phyloP scores from a whole-genome alignment of 371 early-diverging fungal species.

The Quaeritorhiza haematococci region DNA sequence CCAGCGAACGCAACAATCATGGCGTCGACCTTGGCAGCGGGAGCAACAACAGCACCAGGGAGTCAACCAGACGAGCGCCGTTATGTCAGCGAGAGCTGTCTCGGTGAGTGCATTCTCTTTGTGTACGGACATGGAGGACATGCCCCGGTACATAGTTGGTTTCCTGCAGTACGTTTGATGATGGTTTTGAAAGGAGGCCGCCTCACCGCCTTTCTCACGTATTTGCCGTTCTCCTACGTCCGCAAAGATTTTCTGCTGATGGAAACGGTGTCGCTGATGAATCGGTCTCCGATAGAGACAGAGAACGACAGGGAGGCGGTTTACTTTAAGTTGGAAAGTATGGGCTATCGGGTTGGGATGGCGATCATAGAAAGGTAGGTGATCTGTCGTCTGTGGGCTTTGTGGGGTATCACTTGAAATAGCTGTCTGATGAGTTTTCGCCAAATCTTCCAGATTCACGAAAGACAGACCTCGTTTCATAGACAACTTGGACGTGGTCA shows the following conservation, averaged over 20 bases:
- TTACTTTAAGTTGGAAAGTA: slow-evolving; percentile 77
- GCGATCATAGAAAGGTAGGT: slow-evolving; percentile 77
- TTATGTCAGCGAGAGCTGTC: too few relatives aligned
- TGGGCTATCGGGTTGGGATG: slow-evolving; percentile 86
- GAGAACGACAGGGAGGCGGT: slow-evolving; percentile 68
- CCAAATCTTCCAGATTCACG: slow-evolving; percentile 53
- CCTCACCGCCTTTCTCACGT: slow-evolving; percentile 15
- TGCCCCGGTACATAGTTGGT: too few relatives aligned
- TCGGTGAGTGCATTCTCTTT: too few relatives aligned
- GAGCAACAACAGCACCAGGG: too few relatives aligned
- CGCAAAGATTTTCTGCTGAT: slow-evolving; percentile 72
- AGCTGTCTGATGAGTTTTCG: neutral
- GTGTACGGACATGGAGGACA: too few relatives aligned
- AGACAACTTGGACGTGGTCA: slow-evolving; percentile 90
- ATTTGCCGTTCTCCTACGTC: slow-evolving; percentile 4
- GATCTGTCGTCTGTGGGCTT: slow-evolving; percentile 1
- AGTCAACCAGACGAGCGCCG: too few relatives aligned
- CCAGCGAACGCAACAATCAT: too few relatives aligned
- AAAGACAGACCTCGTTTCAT: slow-evolving; percentile 76
- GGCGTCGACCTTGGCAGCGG: too few relatives aligned
- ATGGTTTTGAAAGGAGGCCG: neutral
- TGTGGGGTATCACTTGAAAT: neutral
- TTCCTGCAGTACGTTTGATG: too few relatives aligned
- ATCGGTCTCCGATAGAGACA: slow-evolving; percentile 2
- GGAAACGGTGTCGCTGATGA: slow-evolving; percentile 55